phyloP scores from a whole-genome alignment of 257 asterid genomes.

The Przewalskia tangutica region DNA sequence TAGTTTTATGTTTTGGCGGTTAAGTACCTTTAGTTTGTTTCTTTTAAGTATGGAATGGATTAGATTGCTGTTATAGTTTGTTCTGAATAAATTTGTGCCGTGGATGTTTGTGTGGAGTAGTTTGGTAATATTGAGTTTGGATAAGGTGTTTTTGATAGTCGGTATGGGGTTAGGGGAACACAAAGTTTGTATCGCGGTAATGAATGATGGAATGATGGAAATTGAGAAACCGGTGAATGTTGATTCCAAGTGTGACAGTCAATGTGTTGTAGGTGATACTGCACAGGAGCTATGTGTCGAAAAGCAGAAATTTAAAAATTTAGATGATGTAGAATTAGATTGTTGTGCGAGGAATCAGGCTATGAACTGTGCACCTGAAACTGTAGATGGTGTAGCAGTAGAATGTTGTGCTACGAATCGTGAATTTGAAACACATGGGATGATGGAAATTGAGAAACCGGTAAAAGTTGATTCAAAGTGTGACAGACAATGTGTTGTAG shows the following conservation, averaged over 20 bases:
- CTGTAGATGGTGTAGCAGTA: neutral
- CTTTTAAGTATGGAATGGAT: neutral
- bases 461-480: constrained; percentile 23
- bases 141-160: constrained; percentile 5
- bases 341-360: constrained; percentile 10
- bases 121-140: neutral
- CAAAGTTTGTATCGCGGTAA: constrained; percentile 22
- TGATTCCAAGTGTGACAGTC: constrained; percentile 24
- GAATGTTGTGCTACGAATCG: constrained; percentile 4
- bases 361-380: constrained; percentile 6
- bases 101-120: constrained; percentile 13
- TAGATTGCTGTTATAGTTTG: too few species aligned
- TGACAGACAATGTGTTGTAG: constrained; percentile 18
- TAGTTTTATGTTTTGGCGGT: neutral
- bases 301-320: constrained; percentile 10
- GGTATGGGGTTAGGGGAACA: constrained; percentile 22
- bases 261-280: constrained; percentile 11
- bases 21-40: neutral
- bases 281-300: constrained; percentile 25
- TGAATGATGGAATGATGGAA: constrained; percentile 27
- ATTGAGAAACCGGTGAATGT: constrained; percentile 13
- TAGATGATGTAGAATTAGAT: neutral
- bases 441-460: constrained; percentile 25
- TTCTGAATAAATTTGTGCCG: neutral
- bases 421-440: neutral